Evolutionary conservation across 331 rosid genomes (phyloP), one percentile per base, ranked within the genome.

Genomic region (Quercus tomentella): DNA sequence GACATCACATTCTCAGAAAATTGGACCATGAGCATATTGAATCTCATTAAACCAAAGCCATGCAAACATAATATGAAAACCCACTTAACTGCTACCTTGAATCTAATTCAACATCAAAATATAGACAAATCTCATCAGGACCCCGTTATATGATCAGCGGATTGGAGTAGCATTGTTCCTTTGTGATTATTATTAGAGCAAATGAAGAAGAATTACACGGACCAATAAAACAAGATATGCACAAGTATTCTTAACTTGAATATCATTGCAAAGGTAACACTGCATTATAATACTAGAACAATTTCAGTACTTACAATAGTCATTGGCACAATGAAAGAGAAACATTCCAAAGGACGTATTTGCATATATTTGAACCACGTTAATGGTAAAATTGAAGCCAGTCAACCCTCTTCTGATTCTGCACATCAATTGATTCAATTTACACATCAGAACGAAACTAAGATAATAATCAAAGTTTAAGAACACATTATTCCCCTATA

Each of bases 401-500:
- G 76, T 92, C 89, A 92, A 77, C 82, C 87, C 82, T 92, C 97
- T 62, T 90, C 94, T 14, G 92, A 90, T 78, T 94, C 93, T 92
- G 94, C 84, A 73, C 62, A 80, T 69, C 66, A 85, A 35, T 35
- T 35, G 9, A 35, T 35, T 35, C 41, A 35, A 15, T 82, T 77
- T 43, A 52, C 56, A 77, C 35, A 77, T 78, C 11, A 88, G 78
- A 83, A 83, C 21, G 43, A 81, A 51, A 58, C 41, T 37, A 77
- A 41, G 31, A 57, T 35, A 52, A 55, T 4, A 37, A 37, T 15
- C 12, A 56, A 16, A 1, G 18, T 43, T 80, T 74, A 62, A 55
- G 28, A 30, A 54, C 6, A 17, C 55, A 41, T 3, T 66, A 57
- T 41, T 43, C 57, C 62, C 18, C 37, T 20, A 60, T 54, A 72